phyloP scores from a whole-genome alignment of 352 stramenopile genomes.

The Phytophthora tentaculata region DNA sequence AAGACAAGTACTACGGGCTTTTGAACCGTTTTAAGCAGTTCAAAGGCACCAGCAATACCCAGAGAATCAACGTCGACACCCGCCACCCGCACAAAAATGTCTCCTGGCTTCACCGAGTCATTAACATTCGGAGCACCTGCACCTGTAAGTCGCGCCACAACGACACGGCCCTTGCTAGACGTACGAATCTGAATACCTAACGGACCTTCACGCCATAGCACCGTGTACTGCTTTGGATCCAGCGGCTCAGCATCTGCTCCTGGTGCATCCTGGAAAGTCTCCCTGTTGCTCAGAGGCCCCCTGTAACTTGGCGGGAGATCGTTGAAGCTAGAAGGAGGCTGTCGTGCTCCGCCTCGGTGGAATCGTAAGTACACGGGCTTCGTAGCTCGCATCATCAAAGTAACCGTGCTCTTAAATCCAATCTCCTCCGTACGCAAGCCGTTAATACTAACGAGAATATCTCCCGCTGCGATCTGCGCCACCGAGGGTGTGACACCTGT shows the following conservation, averaged over 20 bases:
- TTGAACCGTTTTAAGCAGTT: constrained; percentile 77
- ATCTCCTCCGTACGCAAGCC: constrained; percentile 75
- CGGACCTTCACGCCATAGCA: constrained; percentile 77
- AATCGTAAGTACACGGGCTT: constrained; percentile 85
- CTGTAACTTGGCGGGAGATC: constrained; percentile 26
- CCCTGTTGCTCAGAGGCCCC: constrained; percentile 15
- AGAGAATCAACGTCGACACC: constrained; percentile 73
- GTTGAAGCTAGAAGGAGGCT: constrained; percentile 29
- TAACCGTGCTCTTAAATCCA: constrained; percentile 80
- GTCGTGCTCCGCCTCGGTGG: constrained; percentile 41
- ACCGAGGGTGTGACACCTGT: constrained; percentile 67
- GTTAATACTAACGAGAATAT: constrained; percentile 81
- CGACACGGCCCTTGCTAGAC: constrained; percentile 62
- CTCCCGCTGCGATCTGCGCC: constrained; percentile 65
- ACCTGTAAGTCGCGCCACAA: constrained; percentile 78
- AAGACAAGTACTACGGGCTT: constrained; percentile 87
- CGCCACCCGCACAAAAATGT: constrained; percentile 80
- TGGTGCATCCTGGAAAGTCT: constrained; percentile 6
- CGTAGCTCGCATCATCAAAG: constrained; percentile 70
- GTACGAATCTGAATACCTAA: constrained; percentile 87
- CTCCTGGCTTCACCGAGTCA: constrained; percentile 61
- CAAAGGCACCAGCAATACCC: constrained; percentile 77
- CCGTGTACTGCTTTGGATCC: constrained; percentile 67
- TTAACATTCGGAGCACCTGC: constrained; percentile 59
- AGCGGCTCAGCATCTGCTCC: constrained; percentile 15